phyloP scores from a whole-genome alignment of 2,329 filamentous ascomycete genomes.

The Chaetomium strumarium region DNA sequence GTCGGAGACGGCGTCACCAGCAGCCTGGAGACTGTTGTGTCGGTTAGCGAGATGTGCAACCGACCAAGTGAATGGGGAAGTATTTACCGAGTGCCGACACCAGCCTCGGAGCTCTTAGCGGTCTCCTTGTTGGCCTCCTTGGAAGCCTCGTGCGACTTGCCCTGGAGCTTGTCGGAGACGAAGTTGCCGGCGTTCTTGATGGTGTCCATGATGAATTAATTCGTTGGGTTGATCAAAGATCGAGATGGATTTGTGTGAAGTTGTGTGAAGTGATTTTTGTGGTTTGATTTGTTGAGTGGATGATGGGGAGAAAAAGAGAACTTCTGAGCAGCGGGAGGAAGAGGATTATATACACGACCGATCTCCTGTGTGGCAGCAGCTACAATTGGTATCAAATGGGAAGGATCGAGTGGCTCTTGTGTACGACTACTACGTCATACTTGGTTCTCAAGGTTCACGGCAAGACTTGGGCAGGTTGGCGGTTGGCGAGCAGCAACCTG shows the following conservation, averaged over 20 bases:
- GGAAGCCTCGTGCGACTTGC: conserved; percentile 7
- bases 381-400: background rate
- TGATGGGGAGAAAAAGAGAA: conserved; percentile 18
- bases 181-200: conserved; percentile 52
- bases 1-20: conserved; percentile 32
- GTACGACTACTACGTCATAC: too few relatives aligned
- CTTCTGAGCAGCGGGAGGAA: conserved; percentile 3
- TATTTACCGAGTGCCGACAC: conserved; percentile 39
- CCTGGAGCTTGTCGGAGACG: conserved; percentile 50
- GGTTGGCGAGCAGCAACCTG: too few relatives aligned
- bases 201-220: conserved; percentile 35
- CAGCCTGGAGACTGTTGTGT: conserved; percentile 26
- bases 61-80: background rate
- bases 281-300: conserved; percentile 14
- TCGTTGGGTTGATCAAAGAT: conserved; percentile 11
- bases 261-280: conserved; percentile 10
- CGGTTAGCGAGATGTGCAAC: conserved; percentile 7
- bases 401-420: background rate
- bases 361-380: background rate
- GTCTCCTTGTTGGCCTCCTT: conserved; percentile 18
- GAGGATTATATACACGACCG: conserved; percentile 21
- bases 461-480: too few relatives aligned
- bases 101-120: conserved; percentile 48
- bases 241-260: conserved; percentile 12
- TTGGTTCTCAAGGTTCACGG: too few relatives aligned